Base-by-base conservation (phyloP, 257 asterid species). In the Asclepias syriaca region DNA sequence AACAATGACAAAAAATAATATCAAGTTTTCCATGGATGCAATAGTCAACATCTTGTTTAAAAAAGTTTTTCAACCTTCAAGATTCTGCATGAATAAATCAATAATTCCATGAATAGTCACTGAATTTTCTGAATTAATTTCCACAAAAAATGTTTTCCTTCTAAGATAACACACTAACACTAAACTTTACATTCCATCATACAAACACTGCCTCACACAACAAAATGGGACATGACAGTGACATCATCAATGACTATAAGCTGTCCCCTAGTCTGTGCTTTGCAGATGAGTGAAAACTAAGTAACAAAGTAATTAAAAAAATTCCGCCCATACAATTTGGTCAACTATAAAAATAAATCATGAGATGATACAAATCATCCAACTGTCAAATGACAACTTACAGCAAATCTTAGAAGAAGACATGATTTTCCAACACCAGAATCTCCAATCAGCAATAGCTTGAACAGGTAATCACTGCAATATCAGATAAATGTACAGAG, bases 341-440 rank as follows among this genome's bases (percentile, higher is more conserved):
- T 14, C n/a, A 68, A 34, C 58, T 32, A 58, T 11, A 61, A 27
- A 14, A 39, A 45, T 19, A 22, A 18, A n/a, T 11, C 12, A 55
- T 37, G 59, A 51, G 58, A 12, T n/a, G 12, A 29, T 5, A 56
- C 12, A 69, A 29, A 19, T 14, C 2, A 6, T 18, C 22, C 45
- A 61, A 34, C 24, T 37, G 68, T 7, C 24, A 64, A 7, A 64
- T 6, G 10, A 39, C 46, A 32, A 74, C 84, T 65, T 77, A 80
- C 84, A 43, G 81, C 74, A 77, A 80, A 80, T 63, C 84, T 77
- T 75, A 80, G 69, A 53, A 80, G 84, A 45, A 80, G 81, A 55
- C 81, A 80, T 66, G 84, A 80, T 77, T 80, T 80, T 34, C 84
- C 84, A 70, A 77, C 84, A 50, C 84, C 84, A 70, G 84, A 80